Evolutionary conservation across 768 basidiomycete species (phyloP).

Genomic region (Pisolithus orientalis): DNA sequence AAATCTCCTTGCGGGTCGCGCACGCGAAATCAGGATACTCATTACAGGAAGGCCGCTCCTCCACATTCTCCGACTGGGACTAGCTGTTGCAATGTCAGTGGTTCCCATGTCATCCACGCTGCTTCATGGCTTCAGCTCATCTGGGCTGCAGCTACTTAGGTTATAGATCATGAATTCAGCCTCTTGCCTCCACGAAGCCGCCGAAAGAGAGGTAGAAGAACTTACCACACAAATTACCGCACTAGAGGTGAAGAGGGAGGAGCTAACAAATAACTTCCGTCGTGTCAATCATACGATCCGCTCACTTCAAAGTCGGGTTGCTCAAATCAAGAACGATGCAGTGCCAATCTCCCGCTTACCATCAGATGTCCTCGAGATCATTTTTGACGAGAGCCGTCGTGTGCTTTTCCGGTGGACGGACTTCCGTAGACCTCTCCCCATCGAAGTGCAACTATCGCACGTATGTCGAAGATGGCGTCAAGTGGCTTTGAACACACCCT

Average conservation of each 20-base stretch:
- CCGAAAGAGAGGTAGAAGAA: slow-evolving; percentile 20
- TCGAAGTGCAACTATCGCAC: slow-evolving; percentile 30
- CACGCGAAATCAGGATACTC: too few species aligned
- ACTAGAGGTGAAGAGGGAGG: slow-evolving; percentile 18
- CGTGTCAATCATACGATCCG: slow-evolving; percentile 22
- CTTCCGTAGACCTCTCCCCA: slow-evolving; percentile 23
- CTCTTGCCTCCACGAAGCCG: slow-evolving; percentile 12
- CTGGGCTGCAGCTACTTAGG: slow-evolving; percentile 8
- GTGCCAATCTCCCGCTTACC: slow-evolving; percentile 25
- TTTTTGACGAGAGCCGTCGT: slow-evolving; percentile 27
- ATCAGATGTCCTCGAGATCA: slow-evolving; percentile 28
- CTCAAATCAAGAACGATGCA: slow-evolving; percentile 26
- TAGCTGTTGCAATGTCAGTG: slow-evolving; percentile 19
- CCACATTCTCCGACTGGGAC: not conserved
- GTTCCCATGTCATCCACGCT: slow-evolving; percentile 4
- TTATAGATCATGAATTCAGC: slow-evolving; percentile 12
- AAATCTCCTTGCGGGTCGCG: too few species aligned
- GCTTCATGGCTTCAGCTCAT: slow-evolving; percentile 12
- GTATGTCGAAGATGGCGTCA: slow-evolving; percentile 31
- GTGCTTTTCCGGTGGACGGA: slow-evolving; percentile 22
- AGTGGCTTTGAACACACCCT: slow-evolving; percentile 28
- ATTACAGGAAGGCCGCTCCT: not conserved
- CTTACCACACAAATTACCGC: slow-evolving; percentile 16
- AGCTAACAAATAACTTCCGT: slow-evolving; percentile 18
- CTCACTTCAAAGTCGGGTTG: slow-evolving; percentile 26